Conservation (phyloP, 169 alveolate species). For the Blepharisma undulans region DNA sequence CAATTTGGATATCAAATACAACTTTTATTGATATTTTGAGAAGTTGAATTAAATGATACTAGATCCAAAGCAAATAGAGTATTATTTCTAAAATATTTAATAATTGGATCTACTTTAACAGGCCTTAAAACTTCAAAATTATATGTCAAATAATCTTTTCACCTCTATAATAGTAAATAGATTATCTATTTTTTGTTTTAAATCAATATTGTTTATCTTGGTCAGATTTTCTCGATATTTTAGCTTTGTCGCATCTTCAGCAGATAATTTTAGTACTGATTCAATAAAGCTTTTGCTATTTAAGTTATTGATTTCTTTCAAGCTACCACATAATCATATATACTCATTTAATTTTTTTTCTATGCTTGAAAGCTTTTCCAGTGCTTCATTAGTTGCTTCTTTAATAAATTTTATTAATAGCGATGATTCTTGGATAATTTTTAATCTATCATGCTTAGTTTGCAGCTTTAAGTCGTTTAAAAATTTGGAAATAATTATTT, state of each 20-base stretch:
- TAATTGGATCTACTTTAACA: not conserved
- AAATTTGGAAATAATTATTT: no score
- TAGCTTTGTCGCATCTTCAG: not conserved
- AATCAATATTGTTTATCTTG: not conserved
- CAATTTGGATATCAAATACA: not conserved
- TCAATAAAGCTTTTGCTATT: not conserved
- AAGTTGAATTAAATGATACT: not conserved
- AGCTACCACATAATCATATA: not conserved
- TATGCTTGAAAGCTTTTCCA: no score
- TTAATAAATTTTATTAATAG: no score
- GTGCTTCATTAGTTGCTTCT: not conserved
- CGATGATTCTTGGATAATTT: not conserved
- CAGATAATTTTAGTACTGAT: not conserved
- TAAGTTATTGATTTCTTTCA: not conserved
- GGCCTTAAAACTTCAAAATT: not conserved
- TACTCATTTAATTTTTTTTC: not conserved
- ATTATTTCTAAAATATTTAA: no score
- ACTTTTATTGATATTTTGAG: not conserved
- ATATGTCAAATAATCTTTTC: not conserved
- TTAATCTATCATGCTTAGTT: not conserved
- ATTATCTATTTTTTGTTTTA: no score
- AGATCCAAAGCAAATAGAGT: not conserved
- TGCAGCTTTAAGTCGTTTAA: not conserved
- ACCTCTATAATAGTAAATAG: not conserved
- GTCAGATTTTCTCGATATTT: not conserved